These are phyloP conservation scores for Chalciporus sp. DNA, from an alignment of 1,284 basidiomycete species.

Conservation along the genomic window DNA sequence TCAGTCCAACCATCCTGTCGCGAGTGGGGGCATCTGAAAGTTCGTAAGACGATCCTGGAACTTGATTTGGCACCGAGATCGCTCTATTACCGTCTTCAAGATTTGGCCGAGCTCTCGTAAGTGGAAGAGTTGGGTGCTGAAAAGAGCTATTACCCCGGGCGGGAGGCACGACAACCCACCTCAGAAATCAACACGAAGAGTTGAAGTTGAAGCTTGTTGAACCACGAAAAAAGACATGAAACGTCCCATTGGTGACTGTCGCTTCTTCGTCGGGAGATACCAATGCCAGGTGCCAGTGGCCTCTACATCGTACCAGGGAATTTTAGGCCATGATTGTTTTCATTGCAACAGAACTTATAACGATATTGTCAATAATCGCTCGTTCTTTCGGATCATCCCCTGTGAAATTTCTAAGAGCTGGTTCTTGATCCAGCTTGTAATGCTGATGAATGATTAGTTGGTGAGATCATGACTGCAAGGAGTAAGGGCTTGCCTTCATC, in stretches of 20 bases:
- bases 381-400: conserved; percentile 44
- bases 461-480: not conserved
- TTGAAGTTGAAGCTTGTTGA: not conserved
- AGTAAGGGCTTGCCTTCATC: conserved; percentile 57
- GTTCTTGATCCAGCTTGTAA: conserved; percentile 71
- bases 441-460: conserved; percentile 47
- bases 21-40: too few relatives aligned
- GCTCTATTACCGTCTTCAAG: not conserved
- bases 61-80: not conserved
- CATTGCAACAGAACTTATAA: conserved; percentile 77
- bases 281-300: not conserved
- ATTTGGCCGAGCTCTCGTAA: not conserved
- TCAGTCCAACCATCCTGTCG: not conserved
- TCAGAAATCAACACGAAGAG: not conserved
- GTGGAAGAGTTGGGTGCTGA: too few relatives aligned
- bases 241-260: not conserved
- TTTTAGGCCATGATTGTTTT: conserved; percentile 66
- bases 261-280: not conserved
- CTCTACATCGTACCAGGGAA: not conserved
- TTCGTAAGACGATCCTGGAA: too few relatives aligned
- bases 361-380: conserved; percentile 61
- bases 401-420: conserved; percentile 42
- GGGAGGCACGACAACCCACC: not conserved
- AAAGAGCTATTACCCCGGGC: not conserved
- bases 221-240: not conserved